A percentile compares a stretch with the other conserved stretches of the same genome.
Conservation (phyloP, 768 basidiomycete genomes). For the Auriscalpium vulgare region DNA sequence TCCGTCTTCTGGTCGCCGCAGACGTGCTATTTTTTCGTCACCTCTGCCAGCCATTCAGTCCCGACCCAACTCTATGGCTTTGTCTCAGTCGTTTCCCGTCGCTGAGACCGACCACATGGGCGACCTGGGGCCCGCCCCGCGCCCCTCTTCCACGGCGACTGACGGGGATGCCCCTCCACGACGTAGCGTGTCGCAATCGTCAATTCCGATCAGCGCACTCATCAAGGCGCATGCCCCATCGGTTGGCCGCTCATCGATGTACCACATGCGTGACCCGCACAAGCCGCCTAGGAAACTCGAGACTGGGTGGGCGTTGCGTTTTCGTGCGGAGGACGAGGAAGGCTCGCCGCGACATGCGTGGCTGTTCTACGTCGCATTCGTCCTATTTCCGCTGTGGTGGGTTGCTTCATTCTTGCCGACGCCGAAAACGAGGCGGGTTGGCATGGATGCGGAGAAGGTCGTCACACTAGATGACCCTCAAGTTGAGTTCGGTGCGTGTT, state of each 20-base stretch:
- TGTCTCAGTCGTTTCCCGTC: conserved; percentile 1
- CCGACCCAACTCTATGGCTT: conserved; percentile 24
- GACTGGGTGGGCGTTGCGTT: conserved; percentile 56
- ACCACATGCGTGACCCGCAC: conserved; percentile 77
- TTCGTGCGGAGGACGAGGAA: conserved; percentile 44
- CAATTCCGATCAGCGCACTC: conserved; percentile 74
- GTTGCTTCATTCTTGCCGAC: conserved; percentile 50
- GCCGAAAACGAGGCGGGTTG: conserved; percentile 55
- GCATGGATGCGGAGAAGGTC: conserved; percentile 50
- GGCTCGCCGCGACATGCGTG: conserved; percentile 59
- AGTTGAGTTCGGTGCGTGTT: conserved; percentile 59
- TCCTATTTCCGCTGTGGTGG: conserved; percentile 55
- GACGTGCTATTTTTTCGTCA: conserved; percentile 54
- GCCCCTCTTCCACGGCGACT: not conserved
- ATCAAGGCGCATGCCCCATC: conserved; percentile 77
- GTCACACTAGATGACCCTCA: conserved; percentile 75
- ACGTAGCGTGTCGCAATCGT: conserved; percentile 57
- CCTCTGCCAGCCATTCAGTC: conserved; percentile 28
- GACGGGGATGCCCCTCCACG: conserved; percentile 25
- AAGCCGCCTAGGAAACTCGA: conserved; percentile 49
- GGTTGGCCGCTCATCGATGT: conserved; percentile 46
- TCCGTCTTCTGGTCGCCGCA: conserved; percentile 67
- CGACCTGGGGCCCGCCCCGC: not conserved
- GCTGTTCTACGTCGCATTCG: conserved; percentile 71
- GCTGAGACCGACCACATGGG: not conserved